Percentiles rank a stretch among this genome's conserved stretches.
These are phyloP conservation scores for Bonia amplexicaulis DNA, from an alignment of 176 grass and related monocot species.

Conservation along the genomic window DNA sequence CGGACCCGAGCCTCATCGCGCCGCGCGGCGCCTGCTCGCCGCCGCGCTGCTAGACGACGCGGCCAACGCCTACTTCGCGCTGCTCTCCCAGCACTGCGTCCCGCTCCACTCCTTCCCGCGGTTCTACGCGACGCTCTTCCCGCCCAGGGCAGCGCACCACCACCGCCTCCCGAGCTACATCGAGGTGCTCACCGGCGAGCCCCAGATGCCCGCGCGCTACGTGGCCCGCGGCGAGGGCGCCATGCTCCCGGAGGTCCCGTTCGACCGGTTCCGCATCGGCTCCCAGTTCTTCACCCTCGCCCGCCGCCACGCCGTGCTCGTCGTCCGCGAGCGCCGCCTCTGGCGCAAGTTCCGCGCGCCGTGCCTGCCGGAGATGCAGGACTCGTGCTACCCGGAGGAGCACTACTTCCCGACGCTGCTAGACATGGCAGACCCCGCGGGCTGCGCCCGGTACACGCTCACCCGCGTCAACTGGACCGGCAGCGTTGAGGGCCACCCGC, in stretches of 20 bases:
- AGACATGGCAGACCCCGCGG: slow-evolving; percentile 65
- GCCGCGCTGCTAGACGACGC: slow-evolving; percentile 66
- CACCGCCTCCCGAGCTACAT: slow-evolving; percentile 63
- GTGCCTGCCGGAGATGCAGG: slow-evolving; percentile 37
- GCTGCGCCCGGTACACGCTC: slow-evolving; percentile 63
- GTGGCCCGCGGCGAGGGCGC: slow-evolving; percentile 51
- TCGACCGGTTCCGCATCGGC: slow-evolving; percentile 63
- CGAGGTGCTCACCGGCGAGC: slow-evolving; percentile 81
- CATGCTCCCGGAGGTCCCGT: slow-evolving; percentile 83
- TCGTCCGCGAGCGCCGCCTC: slow-evolving; percentile 65
- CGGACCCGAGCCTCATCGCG: slow-evolving; percentile 76
- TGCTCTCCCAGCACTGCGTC: slow-evolving; percentile 73
- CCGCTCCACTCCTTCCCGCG: slow-evolving; percentile 71
- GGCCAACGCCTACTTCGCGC: slow-evolving; percentile 72
- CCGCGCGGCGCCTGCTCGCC: slow-evolving; percentile 56
- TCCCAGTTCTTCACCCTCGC: slow-evolving; percentile 92
- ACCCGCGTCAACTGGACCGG: slow-evolving; percentile 89
- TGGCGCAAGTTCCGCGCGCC: slow-evolving; percentile 78
- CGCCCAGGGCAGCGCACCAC: background rate
- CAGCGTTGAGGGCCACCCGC: slow-evolving; percentile 71
- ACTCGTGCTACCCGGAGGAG: slow-evolving; percentile 89
- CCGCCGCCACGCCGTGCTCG: slow-evolving; percentile 63
- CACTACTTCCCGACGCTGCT: slow-evolving; percentile 91
- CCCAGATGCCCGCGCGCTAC: slow-evolving; percentile 51
- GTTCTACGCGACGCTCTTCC: slow-evolving; percentile 51